Base-by-base conservation (phyloP, 768 basidiomycete species). In the Amanita jacksonii region DNA sequence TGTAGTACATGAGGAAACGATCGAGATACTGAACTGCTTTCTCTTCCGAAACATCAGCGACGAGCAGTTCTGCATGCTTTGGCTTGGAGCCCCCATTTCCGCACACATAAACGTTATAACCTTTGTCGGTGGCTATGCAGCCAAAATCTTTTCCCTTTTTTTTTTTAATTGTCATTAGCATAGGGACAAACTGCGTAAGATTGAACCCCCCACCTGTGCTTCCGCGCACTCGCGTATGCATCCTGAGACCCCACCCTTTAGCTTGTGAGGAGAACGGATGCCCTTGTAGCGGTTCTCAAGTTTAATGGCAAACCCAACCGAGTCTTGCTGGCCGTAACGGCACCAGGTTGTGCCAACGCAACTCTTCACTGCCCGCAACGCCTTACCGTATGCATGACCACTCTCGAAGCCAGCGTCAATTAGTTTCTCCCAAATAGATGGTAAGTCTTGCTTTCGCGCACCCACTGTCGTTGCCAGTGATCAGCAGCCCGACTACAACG, bases 141-240 rank as follows among this genome's bases (percentile, higher is more conserved):
- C 83, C 83, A 51, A 85, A 87, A 57, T 85, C 82, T 54, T 76
- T 49, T 13, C 41, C 41, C 25, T 38, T 15, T 36, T 20, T 15
- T 15, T 22, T 13, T 41, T 9, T 28, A 8, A 31, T 2, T 20
- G 27, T 25, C 19, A 10, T 31, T 1, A 33, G 33, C 23, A 15
- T 31, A 0, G 9, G 3, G 24, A 16, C 4, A 22, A 20, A 24
- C 8, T 20, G 8, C 20, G 13, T n/a, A 23, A 36, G n/a, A n/a
- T n/a, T n/a, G n/a, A n/a, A n/a, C n/a, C n/a, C n/a, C 34, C 40
- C 40, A 32, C 43, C 52, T 87, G 84, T 2, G 84, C 83, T 58
- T 85, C 84, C 0, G 83, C 84, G 48, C 84, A 87, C 55, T 85
- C 84, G 13, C 83, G 70, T 0, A 81, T 70, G 53, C 83, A 85